These are phyloP conservation scores for Podochytrium sp. DNA, from an alignment of 192 early-diverging fungal genomes.

Conservation along the genomic window DNA sequence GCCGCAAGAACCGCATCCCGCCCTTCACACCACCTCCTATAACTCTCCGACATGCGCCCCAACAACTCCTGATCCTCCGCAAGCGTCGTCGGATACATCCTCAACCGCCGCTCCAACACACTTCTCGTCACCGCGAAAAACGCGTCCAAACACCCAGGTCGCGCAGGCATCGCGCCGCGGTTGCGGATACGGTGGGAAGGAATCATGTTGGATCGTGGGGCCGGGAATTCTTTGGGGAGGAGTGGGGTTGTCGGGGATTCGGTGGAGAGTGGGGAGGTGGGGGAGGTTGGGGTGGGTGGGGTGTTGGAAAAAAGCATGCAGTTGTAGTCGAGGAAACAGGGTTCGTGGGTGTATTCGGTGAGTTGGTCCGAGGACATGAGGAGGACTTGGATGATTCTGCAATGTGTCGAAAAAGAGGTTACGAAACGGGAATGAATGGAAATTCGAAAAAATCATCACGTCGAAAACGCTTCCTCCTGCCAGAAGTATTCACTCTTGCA, in stretches of 20 bases:
- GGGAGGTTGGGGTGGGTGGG: neutral
- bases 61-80: slow-evolving; percentile 7
- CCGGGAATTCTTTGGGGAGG: neutral
- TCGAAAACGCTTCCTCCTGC: slow-evolving; percentile 15
- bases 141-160: slow-evolving; percentile 10
- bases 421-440: neutral
- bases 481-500: slow-evolving; percentile 25
- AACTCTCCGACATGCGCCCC: neutral
- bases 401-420: neutral
- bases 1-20: neutral
- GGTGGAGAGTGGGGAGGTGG: neutral
- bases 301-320: too few species aligned
- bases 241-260: neutral
- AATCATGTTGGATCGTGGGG: slow-evolving; percentile 20
- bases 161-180: slow-evolving; percentile 3
- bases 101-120: neutral
- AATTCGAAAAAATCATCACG: neutral
- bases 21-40: neutral
- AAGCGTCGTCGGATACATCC: slow-evolving; percentile 29
- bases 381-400: slow-evolving; percentile 20
- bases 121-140: slow-evolving; percentile 16
- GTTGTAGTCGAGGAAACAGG: slow-evolving; percentile 20
- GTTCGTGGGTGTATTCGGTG: slow-evolving; percentile 15
- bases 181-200: neutral
- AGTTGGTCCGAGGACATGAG: slow-evolving; percentile 23